Evolutionary conservation across 495 filamentous ascomycete genomes (phyloP).

Genomic region (Cladorrhinum samala): DNA sequence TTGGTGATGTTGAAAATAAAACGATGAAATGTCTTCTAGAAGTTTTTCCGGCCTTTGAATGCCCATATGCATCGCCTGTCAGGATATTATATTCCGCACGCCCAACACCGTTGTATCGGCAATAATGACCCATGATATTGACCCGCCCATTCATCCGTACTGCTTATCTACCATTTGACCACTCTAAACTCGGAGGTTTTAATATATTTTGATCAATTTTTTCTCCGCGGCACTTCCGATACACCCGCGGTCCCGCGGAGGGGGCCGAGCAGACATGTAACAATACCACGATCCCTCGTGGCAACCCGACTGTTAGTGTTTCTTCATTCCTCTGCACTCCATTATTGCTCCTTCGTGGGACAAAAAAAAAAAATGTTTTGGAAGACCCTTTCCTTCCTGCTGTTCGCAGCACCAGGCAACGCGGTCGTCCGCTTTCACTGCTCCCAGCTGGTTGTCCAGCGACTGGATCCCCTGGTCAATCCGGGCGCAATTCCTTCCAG

Average conservation of each 20-base stretch:
- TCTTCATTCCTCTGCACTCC: background rate
- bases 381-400: background rate
- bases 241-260: background rate
- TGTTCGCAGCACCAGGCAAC: background rate
- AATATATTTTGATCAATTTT: background rate
- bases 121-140: no score
- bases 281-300: background rate
- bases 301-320: background rate
- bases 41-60: no score
- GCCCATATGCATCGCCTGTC: no score
- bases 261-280: background rate
- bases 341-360: no score
- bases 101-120: no score
- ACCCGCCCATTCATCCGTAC: no score
- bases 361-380: background rate
- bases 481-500: conserved; percentile 34
- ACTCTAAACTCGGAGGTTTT: background rate
- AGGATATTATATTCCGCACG: no score
- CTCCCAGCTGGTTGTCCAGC: conserved; percentile 24
- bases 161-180: no score
- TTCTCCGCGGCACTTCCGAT: background rate
- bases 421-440: conserved; percentile 12
- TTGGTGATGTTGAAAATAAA: no score
- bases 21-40: no score
- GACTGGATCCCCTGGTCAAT: conserved; percentile 39